Evolutionary conservation across 495 filamentous ascomycete species (phyloP).

Genomic region (Staphylotrichum tortipilum): DNA sequence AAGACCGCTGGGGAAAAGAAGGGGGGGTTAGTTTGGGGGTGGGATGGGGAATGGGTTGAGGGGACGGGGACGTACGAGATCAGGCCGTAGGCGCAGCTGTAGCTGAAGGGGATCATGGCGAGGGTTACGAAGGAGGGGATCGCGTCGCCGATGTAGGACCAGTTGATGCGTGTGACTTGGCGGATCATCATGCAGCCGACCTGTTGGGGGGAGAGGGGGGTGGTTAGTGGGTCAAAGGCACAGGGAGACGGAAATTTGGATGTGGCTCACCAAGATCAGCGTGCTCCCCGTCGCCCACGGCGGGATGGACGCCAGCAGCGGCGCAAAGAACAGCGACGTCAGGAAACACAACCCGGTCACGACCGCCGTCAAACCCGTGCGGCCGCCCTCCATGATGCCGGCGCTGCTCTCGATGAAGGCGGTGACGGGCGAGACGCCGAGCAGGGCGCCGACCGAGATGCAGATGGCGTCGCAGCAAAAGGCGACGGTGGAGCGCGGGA

Average conservation of each 20-base stretch:
- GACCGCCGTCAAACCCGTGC: slow-evolving; percentile 69
- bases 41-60: no score
- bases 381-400: slow-evolving; percentile 73
- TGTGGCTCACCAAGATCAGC: slow-evolving; percentile 54
- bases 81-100: slow-evolving; percentile 70
- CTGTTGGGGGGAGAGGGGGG: no score
- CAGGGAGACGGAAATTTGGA: background rate
- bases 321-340: slow-evolving; percentile 71
- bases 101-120: slow-evolving; percentile 72
- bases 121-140: slow-evolving; percentile 75
- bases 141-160: slow-evolving; percentile 55
- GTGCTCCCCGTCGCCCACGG: slow-evolving; percentile 80
- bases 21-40: no score
- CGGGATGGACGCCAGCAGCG: slow-evolving; percentile 74
- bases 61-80: slow-evolving; percentile 46
- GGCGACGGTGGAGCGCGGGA: slow-evolving; percentile 57
- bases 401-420: slow-evolving; percentile 78
- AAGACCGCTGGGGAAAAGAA: slow-evolving; percentile 43
- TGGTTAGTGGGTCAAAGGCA: no score
- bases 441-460: slow-evolving; percentile 67
- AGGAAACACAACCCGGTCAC: slow-evolving; percentile 68
- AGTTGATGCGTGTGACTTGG: slow-evolving; percentile 46
- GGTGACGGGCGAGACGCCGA: slow-evolving; percentile 68
- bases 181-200: slow-evolving; percentile 51
- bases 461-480: slow-evolving; percentile 60